Conservation (phyloP, 1,284 basidiomycete species). For the Boletellus deceptivus region DNA sequence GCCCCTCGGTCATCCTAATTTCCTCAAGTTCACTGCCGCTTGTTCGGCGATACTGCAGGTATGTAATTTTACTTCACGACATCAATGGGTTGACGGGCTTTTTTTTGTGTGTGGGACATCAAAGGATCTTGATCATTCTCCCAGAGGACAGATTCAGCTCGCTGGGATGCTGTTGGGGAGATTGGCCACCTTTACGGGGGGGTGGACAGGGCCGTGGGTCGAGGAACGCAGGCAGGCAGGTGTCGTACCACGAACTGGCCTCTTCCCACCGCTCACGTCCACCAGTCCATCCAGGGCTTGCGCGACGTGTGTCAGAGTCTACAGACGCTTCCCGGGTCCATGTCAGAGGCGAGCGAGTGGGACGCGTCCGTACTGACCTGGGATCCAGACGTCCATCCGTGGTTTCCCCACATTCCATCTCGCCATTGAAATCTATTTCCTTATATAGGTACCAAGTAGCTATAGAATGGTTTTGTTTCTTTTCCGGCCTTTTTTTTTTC, state of each 20-base stretch:
- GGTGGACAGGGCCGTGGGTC: constrained; percentile 39
- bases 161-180: constrained; percentile 39
- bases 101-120: not conserved
- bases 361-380: constrained; percentile 37
- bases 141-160: constrained; percentile 38
- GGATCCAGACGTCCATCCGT: constrained; percentile 44
- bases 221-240: constrained; percentile 35
- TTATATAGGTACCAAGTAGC: not conserved
- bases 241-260: not conserved
- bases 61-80: not conserved
- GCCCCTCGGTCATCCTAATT: constrained; percentile 43
- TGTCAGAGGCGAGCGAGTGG: constrained; percentile 28
- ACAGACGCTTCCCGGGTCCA: constrained; percentile 31
- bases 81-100: not conserved
- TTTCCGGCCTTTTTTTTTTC: too few species aligned
- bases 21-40: constrained; percentile 41
- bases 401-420: constrained; percentile 37
- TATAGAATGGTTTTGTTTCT: too few species aligned
- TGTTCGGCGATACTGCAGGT: constrained; percentile 40
- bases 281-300: constrained; percentile 31
- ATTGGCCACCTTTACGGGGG: constrained; percentile 30
- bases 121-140: constrained; percentile 38
- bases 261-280: not conserved
- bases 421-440: not conserved
- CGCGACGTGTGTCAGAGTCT: constrained; percentile 29